Evolutionary conservation across 331 rosid species (phyloP).

Genomic region (Stylosanthes scabra): DNA sequence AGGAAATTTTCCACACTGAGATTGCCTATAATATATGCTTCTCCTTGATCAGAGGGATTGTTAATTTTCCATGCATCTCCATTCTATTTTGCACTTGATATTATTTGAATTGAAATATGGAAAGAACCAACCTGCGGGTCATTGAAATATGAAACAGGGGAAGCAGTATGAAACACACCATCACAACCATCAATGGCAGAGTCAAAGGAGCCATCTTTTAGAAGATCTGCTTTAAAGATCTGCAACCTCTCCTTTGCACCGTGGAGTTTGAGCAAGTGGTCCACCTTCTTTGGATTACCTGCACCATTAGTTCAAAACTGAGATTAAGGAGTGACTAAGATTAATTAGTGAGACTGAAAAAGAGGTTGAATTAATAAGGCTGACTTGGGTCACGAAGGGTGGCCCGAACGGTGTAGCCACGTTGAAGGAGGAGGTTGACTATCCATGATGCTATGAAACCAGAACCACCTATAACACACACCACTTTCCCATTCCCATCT

Average conservation of each 20-base stretch:
- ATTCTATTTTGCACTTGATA: too few relatives aligned
- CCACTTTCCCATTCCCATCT: too few relatives aligned
- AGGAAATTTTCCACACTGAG: too few relatives aligned
- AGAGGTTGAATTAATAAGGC: too few relatives aligned
- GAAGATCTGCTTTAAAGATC: conserved; percentile 53
- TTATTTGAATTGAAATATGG: not conserved
- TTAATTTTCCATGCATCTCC: too few relatives aligned
- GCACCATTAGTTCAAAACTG: not conserved
- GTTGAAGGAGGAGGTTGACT: conserved; percentile 75
- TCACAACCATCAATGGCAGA: conserved; percentile 54
- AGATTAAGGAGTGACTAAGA: too few relatives aligned
- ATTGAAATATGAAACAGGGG: conserved; percentile 55
- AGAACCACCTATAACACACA: too few relatives aligned
- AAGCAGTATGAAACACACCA: conserved; percentile 91
- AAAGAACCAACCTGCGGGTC: conserved; percentile 60
- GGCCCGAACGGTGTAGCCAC: conserved; percentile 83
- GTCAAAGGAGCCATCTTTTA: conserved; percentile 45
- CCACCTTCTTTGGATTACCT: conserved; percentile 41
- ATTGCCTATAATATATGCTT: too few relatives aligned
- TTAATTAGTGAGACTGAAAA: too few relatives aligned
- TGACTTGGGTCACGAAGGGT: conserved; percentile 81
- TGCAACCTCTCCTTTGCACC: conserved; percentile 75
- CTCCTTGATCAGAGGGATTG: too few relatives aligned
- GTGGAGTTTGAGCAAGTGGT: conserved; percentile 55
- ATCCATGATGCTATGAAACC: conserved; percentile 81